Evolutionary conservation across 306 rosid genomes (phyloP), one percentile per base, ranked within the genome.

Genomic region (Cucurbita moschata): DNA sequence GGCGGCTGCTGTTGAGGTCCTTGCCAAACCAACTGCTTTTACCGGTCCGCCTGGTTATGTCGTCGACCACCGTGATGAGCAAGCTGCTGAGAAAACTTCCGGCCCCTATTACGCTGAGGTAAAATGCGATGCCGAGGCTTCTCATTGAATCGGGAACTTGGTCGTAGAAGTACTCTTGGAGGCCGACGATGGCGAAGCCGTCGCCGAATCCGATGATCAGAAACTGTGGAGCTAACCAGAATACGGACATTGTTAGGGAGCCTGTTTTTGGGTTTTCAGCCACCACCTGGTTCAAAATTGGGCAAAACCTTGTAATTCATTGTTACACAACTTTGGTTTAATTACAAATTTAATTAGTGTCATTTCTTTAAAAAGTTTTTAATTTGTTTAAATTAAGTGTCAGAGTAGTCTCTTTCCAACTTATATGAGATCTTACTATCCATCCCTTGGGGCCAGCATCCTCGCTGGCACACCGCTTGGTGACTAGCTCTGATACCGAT

Each of bases 21-120:
- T 82, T 84, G 7, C 97, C 97, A 78, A 94, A 81, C 98, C 98
- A 90, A 61, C 92, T 85, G 54, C 18, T 50, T 38, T 78, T 78
- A 37, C 98, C 92, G 37, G 73, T 57, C 70, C 79, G 79, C 72
- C 57, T 66, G 0, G 96, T 88, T 0, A 80, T 49, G 19, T 82
- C 84, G 83, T 87, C 97, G 43, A 90, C 87, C 4, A 75, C 15
- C 1, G 88, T 88, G 69, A 93, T 93, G 21, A 93, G 42, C 69
- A 86, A n/a, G 57, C 96, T 90, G 58, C 98, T 93, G 0, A 87
- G 43, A 66, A 93, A 93, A 74, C 78, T 93, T n/a, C 81, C 86
- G 11, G 89, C 92, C 2, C 97, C 98, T 11, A 75, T 62, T 63
- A 75, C 78, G 62, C 78, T 75, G 0, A 75, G 59, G 68, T 75